Evolutionary conservation across 1,139 yeast genomes (phyloP), one percentile per base, ranked within the genome.

Genomic region (Zygoascus hellenicus): DNA sequence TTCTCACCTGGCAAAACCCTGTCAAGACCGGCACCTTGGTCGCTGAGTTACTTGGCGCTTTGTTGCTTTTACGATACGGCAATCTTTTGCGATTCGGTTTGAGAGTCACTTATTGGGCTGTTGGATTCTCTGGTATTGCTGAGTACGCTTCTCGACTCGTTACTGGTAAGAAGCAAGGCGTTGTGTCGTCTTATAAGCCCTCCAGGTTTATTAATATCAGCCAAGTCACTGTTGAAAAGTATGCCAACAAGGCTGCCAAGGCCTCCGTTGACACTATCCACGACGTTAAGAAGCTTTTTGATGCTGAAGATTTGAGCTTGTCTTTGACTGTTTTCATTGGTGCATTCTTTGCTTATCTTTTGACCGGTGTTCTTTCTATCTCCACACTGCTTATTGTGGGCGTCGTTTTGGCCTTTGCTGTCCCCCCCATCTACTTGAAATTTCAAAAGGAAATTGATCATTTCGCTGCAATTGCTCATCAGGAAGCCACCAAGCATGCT

Each of bases 1-100:
- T 89, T 56, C 72, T 90, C 54, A 80, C 90, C 55, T 90, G 97
- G 97, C 75, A 78, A 58, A 77, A 87, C 63, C 96, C 97, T 36
- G 70, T 76, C 54, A 74, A 76, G 60, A 81, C 96, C 48, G 97
- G 85, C 52, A 81, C 82, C 60, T 79, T 83, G 38, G 79, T 89
- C 57, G 95, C 84, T 45, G 75, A 81, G 43, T 68, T 81, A 47
- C 62, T 90, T 42, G 69, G 74, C 33, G 71, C 76, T 19, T 72
- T 90, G 62, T 60, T 84, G 51, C 69, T 84, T 34, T 64, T 87
- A 62, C 84, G 87, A 66, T 78, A 75, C 53, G 80, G 87, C 59
- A 81, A 86, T 65, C 67, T 88, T 58, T 64, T 86, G 61, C 80
- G 86, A 54, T 70, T 84, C 54, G 71, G 83, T 60, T 78, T 88